Evolutionary conservation across 148 eudicot genomes (phyloP), one percentile per base, ranked within the genome.

Genomic region (Fallopia convolvulus): DNA sequence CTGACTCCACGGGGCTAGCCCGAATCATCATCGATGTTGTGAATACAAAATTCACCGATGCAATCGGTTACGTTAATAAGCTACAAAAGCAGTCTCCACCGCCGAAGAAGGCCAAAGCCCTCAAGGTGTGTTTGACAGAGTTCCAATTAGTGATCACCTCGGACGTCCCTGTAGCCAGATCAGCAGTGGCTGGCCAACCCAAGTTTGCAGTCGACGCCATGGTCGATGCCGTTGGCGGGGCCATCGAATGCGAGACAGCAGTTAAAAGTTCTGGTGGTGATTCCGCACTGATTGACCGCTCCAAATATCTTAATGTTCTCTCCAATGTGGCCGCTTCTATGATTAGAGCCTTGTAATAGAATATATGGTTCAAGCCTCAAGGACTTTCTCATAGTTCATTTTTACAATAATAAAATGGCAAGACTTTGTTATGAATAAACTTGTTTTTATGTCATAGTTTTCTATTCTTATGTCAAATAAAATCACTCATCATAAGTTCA

Each of bases 141-240:
- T 76, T 74, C 39, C 12, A 33, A 52, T 61, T 78, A 5, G 87
- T 85, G 58, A 2, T 85, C 12, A 77, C 78, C 17, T 18, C 23
- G 2, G 75, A 76, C 14, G 78, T 85, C 17, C 65, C 12, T 6
- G 41, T 40, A 5, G 87, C 85, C 3, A 74, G 53, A 1, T 40
- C 70, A 8, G 85, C 85, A 0, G 87, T 85, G 5, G 39, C 58
- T 26, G 87, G 85, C 26, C 46, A 80, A 13, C 87, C 87, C 0
- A 85, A 85, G 36, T 85, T 85, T 8, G 87, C 83, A 3, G 87
- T 80, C 9, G 53, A 82, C 66, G 87, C 87, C 2, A 85, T 85
- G 87, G 10, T 50, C 52, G 83, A 80, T 76, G 70, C 85, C 17
- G 85, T 81, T 65, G 82, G 68, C 33, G 85, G 78, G 66, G 85